Evolutionary conservation across 805 yeast genomes (phyloP), one percentile per base, ranked within the genome.

Genomic region (Suhomyces emberorum): DNA sequence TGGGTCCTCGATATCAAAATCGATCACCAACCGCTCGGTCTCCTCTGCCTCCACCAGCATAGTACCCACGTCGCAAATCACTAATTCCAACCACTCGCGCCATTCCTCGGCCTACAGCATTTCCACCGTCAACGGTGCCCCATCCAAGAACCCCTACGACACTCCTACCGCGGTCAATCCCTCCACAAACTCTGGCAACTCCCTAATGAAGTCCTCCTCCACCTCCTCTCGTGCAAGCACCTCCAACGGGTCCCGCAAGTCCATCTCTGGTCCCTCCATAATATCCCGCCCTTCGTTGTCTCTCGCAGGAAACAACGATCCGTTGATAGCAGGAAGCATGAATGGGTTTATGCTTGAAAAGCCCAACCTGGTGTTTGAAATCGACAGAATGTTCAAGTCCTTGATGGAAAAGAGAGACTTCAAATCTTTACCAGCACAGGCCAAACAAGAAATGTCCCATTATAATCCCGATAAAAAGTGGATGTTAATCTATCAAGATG

Each of bases 401-500:
- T 74, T 89, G 42, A 83, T 89, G 91, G 81, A 77, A 35, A 79
- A 80, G 48, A 76, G 96, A 51, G 95, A 89, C 55, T 83, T 87
- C 60, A 77, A 69, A 33, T 68, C 74, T 24, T 63, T 83, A 21
- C 86, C 96, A 0, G 77, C 76, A 17, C 76, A 75, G 34, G 95
- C 93, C 3, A 80, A 81, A 46, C 74, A 69, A 38, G 93, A 86
- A 52, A 79, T 91, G 84, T 70, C 77, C 51, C 75, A 74, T 47
- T 88, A 83, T 54, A 76, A 83, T 28, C 65, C 77, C 0, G 86
- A 83, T 32, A 86, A 88, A 50, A 91, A 91, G 61, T 88, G 96
- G 95, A 80, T 86, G 82, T 71, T 89, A 46, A 82, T 89, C 27
- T 79, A 83, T 46, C 97, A 89, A 57, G 96, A 88, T 57, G 79